Evolutionary conservation across 371 early-diverging fungal genomes (phyloP).

Genomic region (Mortierella sp.): DNA sequence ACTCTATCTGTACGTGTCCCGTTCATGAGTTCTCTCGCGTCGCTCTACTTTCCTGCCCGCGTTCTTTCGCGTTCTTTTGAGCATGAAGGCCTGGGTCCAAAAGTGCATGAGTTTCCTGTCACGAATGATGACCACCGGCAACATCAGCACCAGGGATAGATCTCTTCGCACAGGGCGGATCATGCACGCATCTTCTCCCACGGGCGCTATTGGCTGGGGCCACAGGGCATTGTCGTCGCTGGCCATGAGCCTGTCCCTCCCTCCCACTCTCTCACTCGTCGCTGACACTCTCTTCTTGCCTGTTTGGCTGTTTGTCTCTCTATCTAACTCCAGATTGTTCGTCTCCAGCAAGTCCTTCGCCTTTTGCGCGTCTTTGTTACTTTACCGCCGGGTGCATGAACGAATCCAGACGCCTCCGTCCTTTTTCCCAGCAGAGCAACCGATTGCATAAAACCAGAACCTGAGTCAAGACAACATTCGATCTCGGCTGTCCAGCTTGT

Average conservation of each 20-base stretch:
- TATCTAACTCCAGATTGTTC: conserved; percentile 1
- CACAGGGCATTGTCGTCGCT: not conserved
- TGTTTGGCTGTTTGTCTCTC: conserved; percentile 4
- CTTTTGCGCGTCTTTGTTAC: too few relatives aligned
- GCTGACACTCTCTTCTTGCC: conserved; percentile 1
- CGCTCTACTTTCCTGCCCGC: too few relatives aligned
- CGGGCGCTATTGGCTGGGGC: conserved; percentile 38
- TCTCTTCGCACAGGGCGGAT: not conserved
- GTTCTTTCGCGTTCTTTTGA: too few relatives aligned
- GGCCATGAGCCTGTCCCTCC: conserved; percentile 9
- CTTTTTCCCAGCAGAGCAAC: too few relatives aligned
- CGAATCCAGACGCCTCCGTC: conserved; percentile 1
- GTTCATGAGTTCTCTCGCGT: too few relatives aligned
- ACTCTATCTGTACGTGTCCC: too few relatives aligned
- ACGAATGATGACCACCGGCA: conserved; percentile 14
- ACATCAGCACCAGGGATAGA: not conserved
- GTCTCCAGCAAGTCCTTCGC: too few relatives aligned
- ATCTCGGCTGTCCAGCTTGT: too few relatives aligned
- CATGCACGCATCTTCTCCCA: conserved; percentile 42
- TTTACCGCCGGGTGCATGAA: not conserved
- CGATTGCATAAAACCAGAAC: too few relatives aligned
- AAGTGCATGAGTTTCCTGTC: too few relatives aligned
- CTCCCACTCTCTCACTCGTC: not conserved
- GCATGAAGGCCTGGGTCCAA: too few relatives aligned
- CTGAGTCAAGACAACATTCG: too few relatives aligned